These are phyloP conservation scores for Canna indica DNA, from an alignment of 176 grass and related monocot species.

Conservation along the genomic window DNA sequence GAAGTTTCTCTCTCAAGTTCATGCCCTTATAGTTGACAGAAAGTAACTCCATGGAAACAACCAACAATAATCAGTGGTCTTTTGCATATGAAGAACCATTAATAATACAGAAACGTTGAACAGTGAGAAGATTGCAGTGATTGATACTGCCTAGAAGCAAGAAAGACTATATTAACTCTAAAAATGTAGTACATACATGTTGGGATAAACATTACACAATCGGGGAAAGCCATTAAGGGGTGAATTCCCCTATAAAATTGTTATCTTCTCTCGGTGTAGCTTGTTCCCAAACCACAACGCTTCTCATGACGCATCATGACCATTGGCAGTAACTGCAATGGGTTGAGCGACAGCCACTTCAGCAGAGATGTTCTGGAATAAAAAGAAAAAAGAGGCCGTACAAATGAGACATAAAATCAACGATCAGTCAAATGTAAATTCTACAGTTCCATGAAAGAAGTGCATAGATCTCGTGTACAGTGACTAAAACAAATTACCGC, in stretches of 20 bases:
- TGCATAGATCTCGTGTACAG: too few relatives aligned
- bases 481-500: constrained; percentile 33
- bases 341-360: not conserved
- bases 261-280: not conserved
- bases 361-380: not conserved
- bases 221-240: not conserved
- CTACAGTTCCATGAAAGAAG: too few relatives aligned
- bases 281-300: not conserved
- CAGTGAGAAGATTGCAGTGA: not conserved
- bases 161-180: not conserved
- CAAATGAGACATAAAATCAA: not conserved
- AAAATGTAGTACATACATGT: not conserved
- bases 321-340: not conserved
- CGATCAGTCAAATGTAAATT: too few relatives aligned
- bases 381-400: not conserved
- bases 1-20: too few relatives aligned
- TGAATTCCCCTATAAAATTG: not conserved
- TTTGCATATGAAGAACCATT: not conserved
- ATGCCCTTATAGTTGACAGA: too few relatives aligned
- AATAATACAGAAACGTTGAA: not conserved
- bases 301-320: not conserved
- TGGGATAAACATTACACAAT: not conserved
- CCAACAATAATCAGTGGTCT: too few relatives aligned
- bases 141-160: not conserved
- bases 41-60: too few relatives aligned